These are phyloP conservation scores for Aphanomyces astaci DNA, from an alignment of 352 stramenopile genomes.

Conservation along the genomic window DNA sequence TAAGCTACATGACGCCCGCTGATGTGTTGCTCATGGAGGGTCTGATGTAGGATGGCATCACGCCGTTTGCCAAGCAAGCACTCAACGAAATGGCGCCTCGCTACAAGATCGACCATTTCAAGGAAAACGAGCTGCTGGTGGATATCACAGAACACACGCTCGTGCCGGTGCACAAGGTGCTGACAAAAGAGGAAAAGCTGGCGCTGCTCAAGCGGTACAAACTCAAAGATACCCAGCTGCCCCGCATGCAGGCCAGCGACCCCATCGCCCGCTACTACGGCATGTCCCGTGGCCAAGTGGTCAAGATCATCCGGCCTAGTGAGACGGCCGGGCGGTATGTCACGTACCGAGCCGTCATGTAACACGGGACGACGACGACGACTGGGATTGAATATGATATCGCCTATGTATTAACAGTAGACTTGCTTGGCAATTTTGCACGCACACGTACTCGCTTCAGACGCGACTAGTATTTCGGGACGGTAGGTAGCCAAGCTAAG, in stretches of 20 bases:
- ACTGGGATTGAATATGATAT: neutral
- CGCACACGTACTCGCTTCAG: no score
- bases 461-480: no score
- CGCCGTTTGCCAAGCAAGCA: constrained; percentile 95
- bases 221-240: constrained; percentile 98
- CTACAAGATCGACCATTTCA: constrained; percentile 96
- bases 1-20: constrained; percentile 20
- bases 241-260: constrained; percentile 98
- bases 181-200: constrained; percentile 95
- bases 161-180: constrained; percentile 97
- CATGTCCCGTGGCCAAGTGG: constrained; percentile 95
- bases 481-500: no score
- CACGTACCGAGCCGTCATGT: constrained; percentile 99
- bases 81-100: constrained; percentile 91
- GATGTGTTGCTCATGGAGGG: neutral
- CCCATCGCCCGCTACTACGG: constrained; percentile 91
- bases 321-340: constrained; percentile 99
- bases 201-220: constrained; percentile 98
- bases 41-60: constrained; percentile 77
- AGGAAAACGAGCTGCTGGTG: constrained; percentile 98
- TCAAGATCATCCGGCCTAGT: constrained; percentile 99
- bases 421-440: no score
- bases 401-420: neutral
- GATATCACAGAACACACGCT: constrained; percentile 99
- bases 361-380: constrained; percentile 32